Base-by-base conservation (phyloP, 345 rosid species). In the Schrenkiella parvula region DNA sequence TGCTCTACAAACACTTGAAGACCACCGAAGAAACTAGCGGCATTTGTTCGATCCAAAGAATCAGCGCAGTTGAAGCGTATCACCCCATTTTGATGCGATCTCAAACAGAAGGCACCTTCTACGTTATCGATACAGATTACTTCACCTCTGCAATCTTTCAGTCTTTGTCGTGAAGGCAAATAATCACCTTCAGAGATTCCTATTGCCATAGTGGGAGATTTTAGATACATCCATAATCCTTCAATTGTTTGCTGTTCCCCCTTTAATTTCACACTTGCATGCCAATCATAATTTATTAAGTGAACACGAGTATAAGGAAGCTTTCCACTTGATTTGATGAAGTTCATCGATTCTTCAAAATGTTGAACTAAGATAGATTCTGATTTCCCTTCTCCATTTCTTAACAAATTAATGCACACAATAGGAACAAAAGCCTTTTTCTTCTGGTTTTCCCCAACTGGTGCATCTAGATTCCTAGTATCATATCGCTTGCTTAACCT, bases 1-100 rank as follows among this genome's bases (percentile, higher is more conserved):
- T 95, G 96, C 84, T 95, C 98, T 68, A 88, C 90, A 82, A 95
- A 95, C 78, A 90, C 96, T 81, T 91, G 99, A 66, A 89, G 88
- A 60, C 95, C 84, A 32, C 99, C 92, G 63, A 95, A 95, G 75
- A 83, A 95, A 80, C 96, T 95, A 78, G 98, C 97, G 68, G 99
- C 98, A 82, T 95, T 95, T 35, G 99, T 91, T 79, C 99, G 84
- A 79, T 95, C 99, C 82, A 91, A 80, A 65, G 99, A 95, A 84
- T 95, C 99, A 0, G 99, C 96, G 66, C 98, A 95, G 78, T 95
- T 95, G 80, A 88, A 91, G 31, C 99, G 99, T 80, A 91, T 78
- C 29, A 87, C 99, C 63, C 97, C 97, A 82, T 88, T 95, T 81
- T 95, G 99, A 84, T 84, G 97, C 37, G 90, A 81, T 80, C 99